These are phyloP conservation scores for Didymella exigua DNA, from an alignment of 2,329 filamentous ascomycete species.

Conservation along the genomic window DNA sequence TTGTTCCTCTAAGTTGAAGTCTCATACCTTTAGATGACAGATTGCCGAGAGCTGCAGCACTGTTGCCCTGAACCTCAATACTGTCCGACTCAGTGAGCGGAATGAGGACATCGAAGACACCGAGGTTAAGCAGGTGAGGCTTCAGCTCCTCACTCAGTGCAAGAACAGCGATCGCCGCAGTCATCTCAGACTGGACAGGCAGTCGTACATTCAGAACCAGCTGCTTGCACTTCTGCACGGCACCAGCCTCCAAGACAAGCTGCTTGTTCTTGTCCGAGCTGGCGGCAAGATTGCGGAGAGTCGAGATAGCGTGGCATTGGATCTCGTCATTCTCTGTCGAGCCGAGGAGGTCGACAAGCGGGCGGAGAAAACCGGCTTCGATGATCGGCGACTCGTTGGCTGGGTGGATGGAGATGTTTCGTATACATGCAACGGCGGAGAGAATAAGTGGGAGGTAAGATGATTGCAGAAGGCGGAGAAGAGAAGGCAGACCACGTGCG, in stretches of 20 bases:
- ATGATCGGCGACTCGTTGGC: conserved; percentile 98
- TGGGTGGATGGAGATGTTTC: conserved; percentile 98
- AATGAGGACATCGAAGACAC: conserved; percentile 95
- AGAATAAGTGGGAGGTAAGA: conserved; percentile 95
- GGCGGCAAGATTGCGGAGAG: conserved; percentile 89
- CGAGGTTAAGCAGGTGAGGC: conserved; percentile 83
- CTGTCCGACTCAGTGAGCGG: conserved; percentile 93
- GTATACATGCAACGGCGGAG: conserved; percentile 95
- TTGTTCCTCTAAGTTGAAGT: not conserved
- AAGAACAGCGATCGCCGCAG: conserved; percentile 95
- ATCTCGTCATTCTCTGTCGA: conserved; percentile 99
- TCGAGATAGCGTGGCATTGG: conserved; percentile 97
- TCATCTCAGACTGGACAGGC: conserved; percentile 98
- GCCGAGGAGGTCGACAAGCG: conserved; percentile 88
- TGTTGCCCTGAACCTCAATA: conserved; percentile 98
- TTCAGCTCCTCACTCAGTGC: conserved; percentile 96
- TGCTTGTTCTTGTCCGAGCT: conserved; percentile 98
- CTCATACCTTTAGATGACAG: conserved; percentile 89
- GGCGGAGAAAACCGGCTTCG: conserved; percentile 93
- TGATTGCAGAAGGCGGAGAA: conserved; percentile 89
- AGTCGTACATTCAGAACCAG: conserved; percentile 90
- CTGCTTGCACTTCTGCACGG: conserved; percentile 98
- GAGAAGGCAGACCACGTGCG: conserved; percentile 79
- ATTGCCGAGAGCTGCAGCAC: conserved; percentile 92
- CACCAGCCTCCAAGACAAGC: conserved; percentile 92